Base-by-base conservation (phyloP, 768 basidiomycete genomes). In the Amanita polypyramis region DNA sequence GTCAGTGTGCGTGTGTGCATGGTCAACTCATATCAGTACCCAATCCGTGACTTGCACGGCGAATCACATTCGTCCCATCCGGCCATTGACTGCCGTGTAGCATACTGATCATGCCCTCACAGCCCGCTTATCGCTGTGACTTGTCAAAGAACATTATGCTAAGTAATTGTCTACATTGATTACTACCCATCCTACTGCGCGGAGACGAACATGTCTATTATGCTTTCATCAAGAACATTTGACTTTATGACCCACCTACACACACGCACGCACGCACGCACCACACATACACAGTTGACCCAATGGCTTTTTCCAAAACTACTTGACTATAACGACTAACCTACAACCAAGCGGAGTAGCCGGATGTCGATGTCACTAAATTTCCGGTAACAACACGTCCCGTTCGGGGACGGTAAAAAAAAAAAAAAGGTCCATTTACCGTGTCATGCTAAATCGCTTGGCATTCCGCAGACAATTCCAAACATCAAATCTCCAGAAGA, bases 101-200 rank as follows among this genome's bases (percentile, higher is more conserved):
- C 25, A 17, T 27, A 17, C 4, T 29, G 27, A 27, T 41, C 40
- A 41, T 41, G 23, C 27, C 40, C 40, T 21, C 14, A 12, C 25
- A 15, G 40, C 23, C 40, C 40, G 40, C 40, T 23, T n/a, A 17
- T 41, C 25, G 27, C 23, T 25, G 39, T 14, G 23, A 15, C 40
- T 41, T 41, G 40, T 15, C 40, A 41, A 41, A 41, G 40, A 41
- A 41, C 40, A 41, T 41, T 41, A 41, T 41, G 27, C 39, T 40
- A 40, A 6, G 39, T 23, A 39, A 27, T 27, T 27, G 25, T 27
- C 25, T 23, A 23, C 19, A 39, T 39, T 5, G 17, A 39, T 40
- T 21, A 40, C 12, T 23, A 39, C 14, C 38, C 21, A 40, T 40
- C 25, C 4, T 40, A 12, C 39, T 40, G 7, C 25, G 7, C 40